phyloP scores from a whole-genome alignment of 345 rosid genomes.

The Gossypioides kirkii region DNA sequence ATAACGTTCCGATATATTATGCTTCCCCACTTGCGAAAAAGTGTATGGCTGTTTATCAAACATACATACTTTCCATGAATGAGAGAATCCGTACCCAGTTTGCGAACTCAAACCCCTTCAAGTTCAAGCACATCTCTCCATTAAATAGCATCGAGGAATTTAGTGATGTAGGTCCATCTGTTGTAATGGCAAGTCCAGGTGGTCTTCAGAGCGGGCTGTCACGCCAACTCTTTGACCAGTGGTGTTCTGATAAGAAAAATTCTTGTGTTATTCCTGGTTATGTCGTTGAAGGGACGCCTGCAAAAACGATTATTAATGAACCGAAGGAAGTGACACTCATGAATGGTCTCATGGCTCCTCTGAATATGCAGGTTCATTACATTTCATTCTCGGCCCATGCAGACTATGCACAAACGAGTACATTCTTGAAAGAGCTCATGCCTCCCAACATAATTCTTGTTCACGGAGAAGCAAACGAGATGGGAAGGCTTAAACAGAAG shows the following conservation, averaged over 20 bases:
- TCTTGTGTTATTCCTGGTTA: slow-evolving; percentile 85
- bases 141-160: slow-evolving; percentile 85
- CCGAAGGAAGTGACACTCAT: slow-evolving; percentile 91
- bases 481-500: slow-evolving; percentile 92
- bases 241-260: slow-evolving; percentile 92
- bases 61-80: slow-evolving; percentile 92
- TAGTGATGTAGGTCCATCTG: slow-evolving; percentile 80
- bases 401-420: slow-evolving; percentile 91
- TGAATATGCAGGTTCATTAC: slow-evolving; percentile 88
- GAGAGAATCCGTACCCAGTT: slow-evolving; percentile 89
- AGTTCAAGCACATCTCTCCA: slow-evolving; percentile 80
- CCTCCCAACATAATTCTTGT: slow-evolving; percentile 95
- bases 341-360: slow-evolving; percentile 88
- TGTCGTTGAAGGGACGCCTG: slow-evolving; percentile 78
- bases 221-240: slow-evolving; percentile 80
- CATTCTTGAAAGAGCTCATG: slow-evolving; percentile 83
- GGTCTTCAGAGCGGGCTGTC: slow-evolving; percentile 93
- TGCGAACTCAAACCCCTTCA: slow-evolving; percentile 85
- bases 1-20: slow-evolving; percentile 84
- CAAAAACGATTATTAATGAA: slow-evolving; percentile 77
- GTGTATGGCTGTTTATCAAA: slow-evolving; percentile 95
- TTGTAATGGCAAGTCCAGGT: slow-evolving; percentile 94
- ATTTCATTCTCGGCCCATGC: slow-evolving; percentile 95
- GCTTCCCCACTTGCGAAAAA: slow-evolving; percentile 95
- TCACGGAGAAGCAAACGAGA: slow-evolving; percentile 88